Evolutionary conservation across 2,329 filamentous ascomycete genomes (phyloP).

Genomic region (Hymenoscyphus albidus): DNA sequence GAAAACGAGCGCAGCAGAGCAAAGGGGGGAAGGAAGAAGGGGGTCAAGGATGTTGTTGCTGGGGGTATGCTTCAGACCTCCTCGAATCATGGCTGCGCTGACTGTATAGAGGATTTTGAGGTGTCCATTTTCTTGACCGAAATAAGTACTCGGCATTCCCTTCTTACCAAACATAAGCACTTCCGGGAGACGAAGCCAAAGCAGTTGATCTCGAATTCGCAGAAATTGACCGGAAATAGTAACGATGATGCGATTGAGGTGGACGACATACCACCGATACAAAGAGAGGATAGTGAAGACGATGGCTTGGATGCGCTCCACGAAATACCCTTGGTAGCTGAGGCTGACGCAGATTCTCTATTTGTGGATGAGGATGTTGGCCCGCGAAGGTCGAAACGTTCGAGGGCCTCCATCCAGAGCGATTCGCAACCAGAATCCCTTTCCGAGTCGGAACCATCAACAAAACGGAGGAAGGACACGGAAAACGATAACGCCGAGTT

Average conservation of each 20-base stretch:
- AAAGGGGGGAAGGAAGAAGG: constrained; percentile 60
- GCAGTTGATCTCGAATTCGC: constrained; percentile 51
- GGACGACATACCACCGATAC: constrained; percentile 31
- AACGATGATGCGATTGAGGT: constrained; percentile 46
- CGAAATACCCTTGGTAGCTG: constrained; percentile 27
- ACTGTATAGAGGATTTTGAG: constrained; percentile 78
- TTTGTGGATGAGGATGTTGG: constrained; percentile 35
- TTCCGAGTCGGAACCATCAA: constrained; percentile 29
- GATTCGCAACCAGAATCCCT: constrained; percentile 26
- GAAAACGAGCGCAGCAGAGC: constrained; percentile 64
- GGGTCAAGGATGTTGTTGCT: constrained; percentile 81
- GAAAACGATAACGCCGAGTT: constrained; percentile 27
- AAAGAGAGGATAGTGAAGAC: constrained; percentile 30
- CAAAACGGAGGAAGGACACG: constrained; percentile 45
- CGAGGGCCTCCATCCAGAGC: constrained; percentile 32
- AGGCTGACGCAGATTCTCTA: constrained; percentile 31
- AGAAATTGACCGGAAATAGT: constrained; percentile 54
- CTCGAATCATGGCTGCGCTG: constrained; percentile 14
- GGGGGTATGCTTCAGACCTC: constrained; percentile 53
- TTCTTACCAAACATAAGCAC: constrained; percentile 81
- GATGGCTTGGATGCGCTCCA: constrained; percentile 21
- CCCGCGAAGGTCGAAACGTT: constrained; percentile 30
- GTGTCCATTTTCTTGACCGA: constrained; percentile 92
- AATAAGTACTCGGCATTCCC: constrained; percentile 75
- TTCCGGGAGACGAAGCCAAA: constrained; percentile 57